Evolutionary conservation across 257 asterid species (phyloP).

Genomic region (Salvia miltiorrhiza): DNA sequence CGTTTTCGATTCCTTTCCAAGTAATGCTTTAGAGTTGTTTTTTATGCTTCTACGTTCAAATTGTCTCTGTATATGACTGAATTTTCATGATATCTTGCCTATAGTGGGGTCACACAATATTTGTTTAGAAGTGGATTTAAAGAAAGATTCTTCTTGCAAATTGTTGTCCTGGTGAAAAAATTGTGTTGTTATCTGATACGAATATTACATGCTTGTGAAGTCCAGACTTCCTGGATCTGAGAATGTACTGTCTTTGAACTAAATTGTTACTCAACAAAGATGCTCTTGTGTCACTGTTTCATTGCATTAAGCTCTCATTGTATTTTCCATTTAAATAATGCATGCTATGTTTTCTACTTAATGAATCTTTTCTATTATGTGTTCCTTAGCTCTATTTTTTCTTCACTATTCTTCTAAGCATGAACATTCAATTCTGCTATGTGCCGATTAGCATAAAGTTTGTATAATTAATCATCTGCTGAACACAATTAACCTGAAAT

Average conservation of each 20-base stretch:
- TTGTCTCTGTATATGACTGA: not conserved
- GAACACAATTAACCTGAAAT: conserved; percentile 50
- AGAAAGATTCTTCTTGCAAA: not conserved
- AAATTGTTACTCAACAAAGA: conserved; percentile 1
- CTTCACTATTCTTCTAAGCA: conserved; percentile 2
- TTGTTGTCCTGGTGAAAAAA: conserved; percentile 3
- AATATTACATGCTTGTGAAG: conserved; percentile 9
- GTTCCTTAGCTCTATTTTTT: not conserved
- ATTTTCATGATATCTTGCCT: conserved; percentile 9
- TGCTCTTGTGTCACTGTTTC: not conserved
- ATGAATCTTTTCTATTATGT: not conserved
- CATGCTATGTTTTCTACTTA: not conserved
- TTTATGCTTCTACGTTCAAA: not conserved
- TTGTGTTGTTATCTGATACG: not conserved
- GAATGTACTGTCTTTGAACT: conserved; percentile 14
- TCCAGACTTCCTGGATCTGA: not conserved
- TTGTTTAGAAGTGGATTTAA: not conserved
- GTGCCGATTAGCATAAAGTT: conserved; percentile 4
- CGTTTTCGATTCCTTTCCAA: conserved; percentile 35
- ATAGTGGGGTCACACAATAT: not conserved
- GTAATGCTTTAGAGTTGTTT: conserved; percentile 19
- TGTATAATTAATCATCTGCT: conserved; percentile 21
- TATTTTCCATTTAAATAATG: not conserved
- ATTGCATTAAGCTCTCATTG: not conserved
- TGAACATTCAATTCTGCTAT: conserved; percentile 1